Evolutionary conservation across 345 rosid genomes (phyloP).

Genomic region (Arabis hirsuta): DNA sequence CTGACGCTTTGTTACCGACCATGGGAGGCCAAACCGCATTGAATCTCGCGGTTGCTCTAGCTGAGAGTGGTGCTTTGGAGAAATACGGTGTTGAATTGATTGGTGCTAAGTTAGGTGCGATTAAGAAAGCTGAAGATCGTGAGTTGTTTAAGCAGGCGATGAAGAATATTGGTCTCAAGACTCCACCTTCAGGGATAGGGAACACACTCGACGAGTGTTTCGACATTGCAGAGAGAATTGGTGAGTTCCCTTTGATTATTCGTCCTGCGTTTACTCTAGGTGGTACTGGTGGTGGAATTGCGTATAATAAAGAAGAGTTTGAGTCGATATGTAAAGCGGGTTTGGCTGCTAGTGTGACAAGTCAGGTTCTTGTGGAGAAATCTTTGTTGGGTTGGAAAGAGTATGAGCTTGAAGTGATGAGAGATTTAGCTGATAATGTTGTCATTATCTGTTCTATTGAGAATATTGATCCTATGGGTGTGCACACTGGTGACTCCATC

Average conservation of each 20-base stretch:
- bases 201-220: slow-evolving; percentile 84
- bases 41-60: slow-evolving; percentile 90
- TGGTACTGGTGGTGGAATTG: slow-evolving; percentile 98
- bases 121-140: slow-evolving; percentile 92
- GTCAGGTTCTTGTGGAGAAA: slow-evolving; percentile 95
- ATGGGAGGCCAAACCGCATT: slow-evolving; percentile 99
- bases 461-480: slow-evolving; percentile 98
- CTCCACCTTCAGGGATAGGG: slow-evolving; percentile 94
- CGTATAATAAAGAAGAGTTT: slow-evolving; percentile 91
- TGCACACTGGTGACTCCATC: slow-evolving; percentile 96
- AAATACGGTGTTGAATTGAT: slow-evolving; percentile 82
- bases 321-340: slow-evolving; percentile 86
- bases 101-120: slow-evolving; percentile 93
- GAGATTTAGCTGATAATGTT: slow-evolving; percentile 97
- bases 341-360: slow-evolving; percentile 81
- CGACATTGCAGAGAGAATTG: slow-evolving; percentile 69
- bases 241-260: slow-evolving; percentile 96
- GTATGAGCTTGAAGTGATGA: slow-evolving; percentile 97
- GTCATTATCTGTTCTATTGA: slow-evolving; percentile 96
- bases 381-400: slow-evolving; percentile 97
- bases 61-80: slow-evolving; percentile 76
- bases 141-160: slow-evolving; percentile 89
- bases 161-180: slow-evolving; percentile 81
- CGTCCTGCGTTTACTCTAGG: slow-evolving; percentile 94
- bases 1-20: slow-evolving; percentile 87